Evolutionary conservation across 768 basidiomycete species (phyloP).

Genomic region (Heimioporus sp.): DNA sequence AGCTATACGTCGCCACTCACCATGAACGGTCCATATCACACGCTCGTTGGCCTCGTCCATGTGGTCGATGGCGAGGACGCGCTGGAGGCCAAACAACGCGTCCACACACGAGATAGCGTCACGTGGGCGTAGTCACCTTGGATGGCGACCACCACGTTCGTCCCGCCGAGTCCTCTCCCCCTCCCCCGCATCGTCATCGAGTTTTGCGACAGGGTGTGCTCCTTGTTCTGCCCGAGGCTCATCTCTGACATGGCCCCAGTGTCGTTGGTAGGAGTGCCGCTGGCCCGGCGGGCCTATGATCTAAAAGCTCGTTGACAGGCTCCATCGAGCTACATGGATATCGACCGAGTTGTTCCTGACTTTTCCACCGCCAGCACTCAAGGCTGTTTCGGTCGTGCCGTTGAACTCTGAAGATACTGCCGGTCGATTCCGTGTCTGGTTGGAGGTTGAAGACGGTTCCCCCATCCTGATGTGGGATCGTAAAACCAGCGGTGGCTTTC

Average conservation of each 20-base stretch:
- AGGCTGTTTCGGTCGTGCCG: conserved; percentile 69
- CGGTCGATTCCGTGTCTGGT: conserved; percentile 91
- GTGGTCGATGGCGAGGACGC: conserved; percentile 14
- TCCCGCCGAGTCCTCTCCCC: conserved; percentile 41
- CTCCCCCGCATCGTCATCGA: conserved; percentile 77
- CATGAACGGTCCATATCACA: conserved; percentile 63
- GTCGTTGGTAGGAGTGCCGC: conserved; percentile 65
- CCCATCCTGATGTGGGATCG: conserved; percentile 80
- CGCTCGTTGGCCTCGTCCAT: conserved; percentile 11
- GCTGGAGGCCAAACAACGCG: conserved; percentile 49
- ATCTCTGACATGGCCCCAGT: conserved; percentile 40
- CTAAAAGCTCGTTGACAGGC: conserved; percentile 45
- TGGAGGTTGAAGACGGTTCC: conserved; percentile 39
- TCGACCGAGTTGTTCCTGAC: conserved; percentile 90
- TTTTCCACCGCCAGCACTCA: conserved; percentile 77
- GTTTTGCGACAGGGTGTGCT: conserved; percentile 84
- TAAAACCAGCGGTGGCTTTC: conserved; percentile 89
- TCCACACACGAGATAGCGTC: conserved; percentile 34
- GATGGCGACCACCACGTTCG: conserved; percentile 24
- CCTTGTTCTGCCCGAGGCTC: background rate
- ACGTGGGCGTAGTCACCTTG: conserved; percentile 26
- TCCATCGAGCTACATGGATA: conserved; percentile 91
- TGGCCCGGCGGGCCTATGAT: background rate
- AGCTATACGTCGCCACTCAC: conserved; percentile 33
- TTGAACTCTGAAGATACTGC: conserved; percentile 78